Conservation (phyloP, 495 filamentous ascomycete species). For the Xylaria telfairii region DNA sequence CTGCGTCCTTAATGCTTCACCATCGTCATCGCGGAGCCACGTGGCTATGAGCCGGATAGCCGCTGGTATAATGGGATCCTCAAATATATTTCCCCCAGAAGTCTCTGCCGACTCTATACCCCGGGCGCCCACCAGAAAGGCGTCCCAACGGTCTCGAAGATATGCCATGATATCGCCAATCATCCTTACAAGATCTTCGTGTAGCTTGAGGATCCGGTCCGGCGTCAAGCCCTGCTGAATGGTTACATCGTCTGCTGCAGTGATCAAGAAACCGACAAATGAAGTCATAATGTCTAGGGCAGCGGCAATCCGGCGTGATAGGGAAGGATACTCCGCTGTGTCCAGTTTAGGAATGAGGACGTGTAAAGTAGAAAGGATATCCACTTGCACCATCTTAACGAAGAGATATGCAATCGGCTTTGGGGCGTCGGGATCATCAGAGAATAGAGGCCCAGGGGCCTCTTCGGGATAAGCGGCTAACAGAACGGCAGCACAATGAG, state of each 20-base stretch:
- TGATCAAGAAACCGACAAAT: slow-evolving; percentile 64
- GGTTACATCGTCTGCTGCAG: slow-evolving; percentile 49
- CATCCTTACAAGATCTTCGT: slow-evolving; percentile 62
- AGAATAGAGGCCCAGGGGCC: slow-evolving; percentile 56
- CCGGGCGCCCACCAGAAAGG: slow-evolving; percentile 32
- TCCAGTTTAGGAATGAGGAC: slow-evolving; percentile 61
- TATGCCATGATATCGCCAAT: slow-evolving; percentile 66
- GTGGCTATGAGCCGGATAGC: slow-evolving; percentile 57
- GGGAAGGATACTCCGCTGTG: slow-evolving; percentile 51
- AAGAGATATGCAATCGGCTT: slow-evolving; percentile 66
- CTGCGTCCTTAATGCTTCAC: slow-evolving; percentile 57
- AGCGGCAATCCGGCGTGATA: slow-evolving; percentile 60
- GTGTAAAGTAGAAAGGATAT: slow-evolving; percentile 67
- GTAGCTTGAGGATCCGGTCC: slow-evolving; percentile 63
- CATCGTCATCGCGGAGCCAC: slow-evolving; percentile 69
- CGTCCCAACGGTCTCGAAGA: slow-evolving; percentile 70
- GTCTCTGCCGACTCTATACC: slow-evolving; percentile 20
- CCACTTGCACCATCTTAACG: slow-evolving; percentile 63
- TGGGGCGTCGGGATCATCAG: slow-evolving; percentile 38
- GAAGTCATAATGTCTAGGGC: slow-evolving; percentile 63
- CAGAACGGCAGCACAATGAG: slow-evolving; percentile 57
- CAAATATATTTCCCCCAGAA: slow-evolving; percentile 33
- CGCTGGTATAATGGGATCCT: slow-evolving; percentile 56
- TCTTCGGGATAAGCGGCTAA: slow-evolving; percentile 56
- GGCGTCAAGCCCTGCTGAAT: slow-evolving; percentile 47